Conservation (phyloP, 495 filamentous ascomycete species). For the Aspergillus hancockii region DNA sequence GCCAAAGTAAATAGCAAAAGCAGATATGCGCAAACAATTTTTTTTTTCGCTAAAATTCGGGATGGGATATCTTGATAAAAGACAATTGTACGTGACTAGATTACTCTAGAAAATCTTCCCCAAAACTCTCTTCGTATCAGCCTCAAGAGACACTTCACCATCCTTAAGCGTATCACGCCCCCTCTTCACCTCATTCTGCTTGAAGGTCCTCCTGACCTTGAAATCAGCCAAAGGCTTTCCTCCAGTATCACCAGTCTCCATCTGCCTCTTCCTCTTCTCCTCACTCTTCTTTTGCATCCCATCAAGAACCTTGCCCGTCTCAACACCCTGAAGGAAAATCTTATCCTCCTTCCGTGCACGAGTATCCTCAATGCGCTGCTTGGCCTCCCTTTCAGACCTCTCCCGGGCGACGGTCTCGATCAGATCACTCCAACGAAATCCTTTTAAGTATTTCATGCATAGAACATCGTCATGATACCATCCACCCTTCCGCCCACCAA, state of each 20-base stretch:
- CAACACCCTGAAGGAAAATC: slow-evolving; percentile 76
- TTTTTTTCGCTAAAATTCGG: background rate
- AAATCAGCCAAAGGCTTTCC: slow-evolving; percentile 43
- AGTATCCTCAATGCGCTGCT: slow-evolving; percentile 78
- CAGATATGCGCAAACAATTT: background rate
- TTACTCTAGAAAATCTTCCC: slow-evolving; percentile 71
- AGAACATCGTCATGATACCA: slow-evolving; percentile 94
- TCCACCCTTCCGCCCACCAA: slow-evolving; percentile 84
- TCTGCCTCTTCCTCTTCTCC: slow-evolving; percentile 53
- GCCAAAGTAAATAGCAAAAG: slow-evolving; percentile 5
- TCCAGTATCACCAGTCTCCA: slow-evolving; percentile 17
- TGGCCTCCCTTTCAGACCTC: slow-evolving; percentile 76
- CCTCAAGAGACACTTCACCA: slow-evolving; percentile 50
- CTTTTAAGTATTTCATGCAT: slow-evolving; percentile 77
- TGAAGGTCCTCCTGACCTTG: slow-evolving; percentile 14
- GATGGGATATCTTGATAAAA: slow-evolving; percentile 16
- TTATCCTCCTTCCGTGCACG: slow-evolving; percentile 80
- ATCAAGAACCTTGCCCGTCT: slow-evolving; percentile 76
- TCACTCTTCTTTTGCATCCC: slow-evolving; percentile 67
- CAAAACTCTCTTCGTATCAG: slow-evolving; percentile 73
- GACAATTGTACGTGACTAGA: slow-evolving; percentile 4
- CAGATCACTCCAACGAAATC: slow-evolving; percentile 77
- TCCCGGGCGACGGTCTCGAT: slow-evolving; percentile 74
- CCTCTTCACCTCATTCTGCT: slow-evolving; percentile 13
- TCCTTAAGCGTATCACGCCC: slow-evolving; percentile 40